phyloP scores from a whole-genome alignment of 2,329 filamentous ascomycete species.

The Zymoseptoria brevis region DNA sequence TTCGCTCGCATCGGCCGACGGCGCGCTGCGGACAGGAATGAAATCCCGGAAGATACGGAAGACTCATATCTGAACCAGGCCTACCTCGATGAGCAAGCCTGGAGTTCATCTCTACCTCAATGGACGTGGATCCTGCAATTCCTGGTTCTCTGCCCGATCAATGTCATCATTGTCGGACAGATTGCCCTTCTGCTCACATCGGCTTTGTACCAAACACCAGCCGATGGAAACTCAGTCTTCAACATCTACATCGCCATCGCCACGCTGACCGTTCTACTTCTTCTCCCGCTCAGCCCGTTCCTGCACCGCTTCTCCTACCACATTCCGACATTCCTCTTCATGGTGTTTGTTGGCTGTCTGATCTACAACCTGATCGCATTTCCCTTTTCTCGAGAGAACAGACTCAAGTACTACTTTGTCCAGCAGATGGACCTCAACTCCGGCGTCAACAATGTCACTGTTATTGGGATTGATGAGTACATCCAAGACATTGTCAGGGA shows the following conservation, averaged over 20 bases:
- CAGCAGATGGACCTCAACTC: conserved; percentile 70
- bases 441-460: conserved; percentile 59
- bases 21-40: conserved; percentile 33
- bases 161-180: conserved; percentile 69
- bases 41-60: conserved; percentile 20
- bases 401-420: conserved; percentile 81
- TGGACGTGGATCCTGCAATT: conserved; percentile 90
- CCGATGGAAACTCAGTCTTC: conserved; percentile 69
- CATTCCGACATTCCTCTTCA: conserved; percentile 66
- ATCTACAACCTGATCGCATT: conserved; percentile 83
- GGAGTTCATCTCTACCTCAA: conserved; percentile 69
- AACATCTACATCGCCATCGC: conserved; percentile 65
- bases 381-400: conserved; percentile 71
- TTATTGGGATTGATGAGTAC: conserved; percentile 62
- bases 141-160: conserved; percentile 68
- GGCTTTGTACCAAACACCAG: conserved; percentile 69
- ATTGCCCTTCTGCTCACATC: conserved; percentile 64
- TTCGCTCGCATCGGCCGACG: conserved; percentile 46
- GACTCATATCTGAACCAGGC: conserved; percentile 28
- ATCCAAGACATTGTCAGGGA: conserved; percentile 57
- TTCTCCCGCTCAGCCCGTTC: conserved; percentile 74
- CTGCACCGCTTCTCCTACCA: conserved; percentile 80
- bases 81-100: conserved; percentile 70
- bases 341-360: conserved; percentile 65
- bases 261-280: conserved; percentile 58